Conservation (phyloP, 2,329 filamentous ascomycete species). For the Fonsecaea monophora region DNA sequence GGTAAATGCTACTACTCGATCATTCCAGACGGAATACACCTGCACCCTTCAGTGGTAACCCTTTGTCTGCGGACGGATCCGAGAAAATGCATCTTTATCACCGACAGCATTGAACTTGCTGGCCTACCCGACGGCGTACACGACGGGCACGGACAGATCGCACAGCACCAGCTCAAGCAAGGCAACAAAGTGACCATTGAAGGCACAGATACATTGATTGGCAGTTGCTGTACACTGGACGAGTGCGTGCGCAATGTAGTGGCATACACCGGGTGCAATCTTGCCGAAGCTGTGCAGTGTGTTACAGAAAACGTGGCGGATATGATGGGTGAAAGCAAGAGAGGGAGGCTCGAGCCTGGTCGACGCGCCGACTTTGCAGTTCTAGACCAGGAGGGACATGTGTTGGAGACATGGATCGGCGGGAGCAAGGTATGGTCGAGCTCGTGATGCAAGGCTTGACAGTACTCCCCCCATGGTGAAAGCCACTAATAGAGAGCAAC, state of each 20-base stretch:
- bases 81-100: slow-evolving; percentile 58
- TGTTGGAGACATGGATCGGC: slow-evolving; percentile 60
- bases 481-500: background rate
- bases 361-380: slow-evolving; percentile 59
- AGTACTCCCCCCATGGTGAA: background rate
- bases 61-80: slow-evolving; percentile 58
- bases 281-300: slow-evolving; percentile 57
- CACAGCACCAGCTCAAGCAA: slow-evolving; percentile 56
- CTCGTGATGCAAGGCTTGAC: background rate
- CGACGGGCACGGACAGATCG: slow-evolving; percentile 60
- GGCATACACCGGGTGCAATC: slow-evolving; percentile 53
- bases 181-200: slow-evolving; percentile 59
- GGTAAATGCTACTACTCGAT: slow-evolving; percentile 58
- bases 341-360: slow-evolving; percentile 55
- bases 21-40: slow-evolving; percentile 62
- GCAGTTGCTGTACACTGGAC: slow-evolving; percentile 59
- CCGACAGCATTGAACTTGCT: slow-evolving; percentile 62
- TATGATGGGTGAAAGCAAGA: slow-evolving; percentile 57
- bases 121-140: slow-evolving; percentile 60
- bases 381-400: slow-evolving; percentile 53
- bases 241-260: slow-evolving; percentile 56
- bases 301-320: slow-evolving; percentile 59
- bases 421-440: slow-evolving; percentile 52
- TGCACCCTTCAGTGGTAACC: slow-evolving; percentile 58
- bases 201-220: slow-evolving; percentile 61